A percentile compares a stretch with the other conserved stretches of the same genome.
Evolutionary conservation across 2,329 filamentous ascomycete genomes (phyloP).

Genomic region (Penicillium sp.): DNA sequence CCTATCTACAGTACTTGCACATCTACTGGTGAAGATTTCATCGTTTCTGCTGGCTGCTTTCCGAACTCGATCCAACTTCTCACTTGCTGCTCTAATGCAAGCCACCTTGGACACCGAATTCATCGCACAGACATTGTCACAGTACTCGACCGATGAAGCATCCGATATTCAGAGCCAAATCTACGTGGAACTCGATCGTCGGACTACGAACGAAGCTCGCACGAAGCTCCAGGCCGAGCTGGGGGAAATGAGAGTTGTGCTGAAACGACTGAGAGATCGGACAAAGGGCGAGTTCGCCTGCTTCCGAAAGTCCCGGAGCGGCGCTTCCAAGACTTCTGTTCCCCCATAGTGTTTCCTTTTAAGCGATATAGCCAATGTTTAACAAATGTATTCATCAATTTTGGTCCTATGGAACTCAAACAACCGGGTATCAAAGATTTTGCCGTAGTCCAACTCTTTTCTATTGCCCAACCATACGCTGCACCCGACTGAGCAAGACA

Average conservation of each 20-base stretch:
- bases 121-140: conserved; percentile 83
- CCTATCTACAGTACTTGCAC: conserved; percentile 74
- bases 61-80: conserved; percentile 61
- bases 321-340: conserved; percentile 21
- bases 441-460: conserved; percentile 8
- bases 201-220: conserved; percentile 83
- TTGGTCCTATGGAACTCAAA: conserved; percentile 9
- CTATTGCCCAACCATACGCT: conserved; percentile 58
- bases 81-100: conserved; percentile 82
- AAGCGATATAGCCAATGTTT: conserved; percentile 3
- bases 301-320: conserved; percentile 61
- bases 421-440: conserved; percentile 24
- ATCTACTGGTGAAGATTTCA: conserved; percentile 78
- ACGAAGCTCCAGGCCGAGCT: conserved; percentile 77
- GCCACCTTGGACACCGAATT: conserved; percentile 97
- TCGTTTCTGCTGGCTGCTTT: conserved; percentile 78
- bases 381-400: conserved; percentile 10
- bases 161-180: conserved; percentile 81
- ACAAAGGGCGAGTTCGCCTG: conserved; percentile 85
- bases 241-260: conserved; percentile 77
- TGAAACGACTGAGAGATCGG: conserved; percentile 77
- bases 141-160: conserved; percentile 81
- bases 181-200: conserved; percentile 82
- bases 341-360: conserved; percentile 9
- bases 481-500: conserved; percentile 71